These are phyloP conservation scores for Macrolepiota albuminosa DNA, from an alignment of 768 basidiomycete species.

Conservation along the genomic window DNA sequence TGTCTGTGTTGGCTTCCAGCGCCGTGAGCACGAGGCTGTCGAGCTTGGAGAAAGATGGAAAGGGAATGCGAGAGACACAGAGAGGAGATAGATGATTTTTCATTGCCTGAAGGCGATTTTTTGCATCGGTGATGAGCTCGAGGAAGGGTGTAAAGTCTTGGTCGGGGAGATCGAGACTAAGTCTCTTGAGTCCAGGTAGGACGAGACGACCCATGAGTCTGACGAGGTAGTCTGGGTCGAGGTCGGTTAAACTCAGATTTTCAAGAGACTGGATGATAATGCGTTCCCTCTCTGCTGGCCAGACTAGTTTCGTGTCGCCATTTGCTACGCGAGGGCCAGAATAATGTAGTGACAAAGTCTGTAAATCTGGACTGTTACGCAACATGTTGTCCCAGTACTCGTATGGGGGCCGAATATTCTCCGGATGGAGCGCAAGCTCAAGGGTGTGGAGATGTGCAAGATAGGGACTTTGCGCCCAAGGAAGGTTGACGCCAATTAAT, in stretches of 20 bases:
- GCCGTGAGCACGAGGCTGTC: constrained; percentile 36
- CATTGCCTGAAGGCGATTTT: constrained; percentile 1
- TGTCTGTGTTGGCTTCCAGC: constrained; percentile 33
- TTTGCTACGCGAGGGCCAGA: constrained; percentile 44
- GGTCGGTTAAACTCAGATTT: constrained; percentile 47
- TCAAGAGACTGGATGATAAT: constrained; percentile 33
- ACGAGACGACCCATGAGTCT: constrained; percentile 40
- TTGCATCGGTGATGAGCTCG: constrained; percentile 26
- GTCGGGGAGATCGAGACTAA: constrained; percentile 50
- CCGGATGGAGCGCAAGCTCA: constrained; percentile 57
- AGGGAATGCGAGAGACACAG: constrained; percentile 15
- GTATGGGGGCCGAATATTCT: constrained; percentile 54
- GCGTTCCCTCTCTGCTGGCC: constrained; percentile 28
- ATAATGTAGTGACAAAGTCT: constrained; percentile 49
- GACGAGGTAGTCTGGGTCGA: constrained; percentile 51
- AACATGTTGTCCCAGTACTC: constrained; percentile 51
- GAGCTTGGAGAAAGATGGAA: constrained; percentile 28
- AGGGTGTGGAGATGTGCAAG: constrained; percentile 44
- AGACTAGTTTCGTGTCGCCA: constrained; percentile 30
- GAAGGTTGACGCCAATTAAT: constrained; percentile 62
- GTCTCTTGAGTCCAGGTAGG: constrained; percentile 38
- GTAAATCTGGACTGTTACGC: constrained; percentile 41
- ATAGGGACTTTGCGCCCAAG: constrained; percentile 49
- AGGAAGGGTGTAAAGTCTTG: constrained; percentile 49
- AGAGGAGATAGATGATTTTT: not conserved